Base-by-base conservation (phyloP, 2,329 filamentous ascomycete species). In the Fusarium camptoceras region DNA sequence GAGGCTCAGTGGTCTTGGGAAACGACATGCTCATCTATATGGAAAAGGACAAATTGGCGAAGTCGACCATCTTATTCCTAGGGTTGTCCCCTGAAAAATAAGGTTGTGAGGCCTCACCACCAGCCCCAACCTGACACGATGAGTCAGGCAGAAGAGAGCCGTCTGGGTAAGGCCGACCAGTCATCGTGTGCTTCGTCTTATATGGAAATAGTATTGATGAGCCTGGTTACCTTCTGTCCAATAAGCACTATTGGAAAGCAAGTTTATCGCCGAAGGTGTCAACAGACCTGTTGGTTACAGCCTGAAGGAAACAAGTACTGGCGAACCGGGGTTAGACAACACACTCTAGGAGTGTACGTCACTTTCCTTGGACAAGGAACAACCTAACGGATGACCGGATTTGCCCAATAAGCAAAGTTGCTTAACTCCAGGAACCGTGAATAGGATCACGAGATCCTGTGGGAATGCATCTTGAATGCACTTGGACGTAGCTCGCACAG, bases 401-500 rank as follows among this genome's bases (percentile, higher is more conserved):
- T 24, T 44, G 37, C 49, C 66, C 67, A 64, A 58, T 59, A 59
- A 58, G 60, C 69, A 59, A 54, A 70, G 65, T 70, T 55, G 57
- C 48, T 48, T 56, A 54, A 42, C 31, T 22, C 15, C 48, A 37
- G 27, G 59, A 49, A 74, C 55, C 64, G 73, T 75, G 72, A 70
- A 73, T 25, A 51, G 71, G 27, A 64, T 75, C 73, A 75, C 68
- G 65, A 59, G 65, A 61, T 63, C 55, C 41, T 49, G 49, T 49
- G 14, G 20, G 54, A 43, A 56, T 55, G 51, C 61, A 48, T 66
- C 49, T 59, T 30, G 24, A 43, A 55, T 44, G 58, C 37, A 53
- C 27, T 42, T 46, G 48, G 37, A 48, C 39, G 57, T 49, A 47
- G 27, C 47, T 59, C 55, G 55, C 61, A 75, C 62, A 66, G 70